Evolutionary conservation across 2,329 filamentous ascomycete genomes (phyloP).

Genomic region (Leptographium flavum): DNA sequence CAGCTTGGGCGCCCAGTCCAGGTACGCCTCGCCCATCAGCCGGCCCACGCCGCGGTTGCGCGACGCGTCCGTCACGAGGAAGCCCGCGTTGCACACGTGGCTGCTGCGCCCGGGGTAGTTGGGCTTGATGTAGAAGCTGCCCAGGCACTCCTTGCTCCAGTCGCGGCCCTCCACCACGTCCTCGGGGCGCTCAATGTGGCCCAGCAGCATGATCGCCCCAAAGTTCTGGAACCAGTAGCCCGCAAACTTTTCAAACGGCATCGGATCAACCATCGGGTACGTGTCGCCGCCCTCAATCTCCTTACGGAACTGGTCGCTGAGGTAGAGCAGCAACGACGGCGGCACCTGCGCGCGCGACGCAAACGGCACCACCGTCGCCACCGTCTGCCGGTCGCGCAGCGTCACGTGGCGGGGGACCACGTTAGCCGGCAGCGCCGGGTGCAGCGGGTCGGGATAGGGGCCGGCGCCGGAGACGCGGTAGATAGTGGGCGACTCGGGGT

Average conservation of each 20-base stretch:
- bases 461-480: conserved; percentile 52
- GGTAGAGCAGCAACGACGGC: conserved; percentile 56
- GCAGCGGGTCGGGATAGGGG: conserved; percentile 49
- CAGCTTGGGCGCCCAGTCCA: conserved; percentile 65
- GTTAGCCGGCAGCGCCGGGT: conserved; percentile 50
- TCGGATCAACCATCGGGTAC: conserved; percentile 71
- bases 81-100: conserved; percentile 78
- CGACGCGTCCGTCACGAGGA: conserved; percentile 59
- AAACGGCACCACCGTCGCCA: conserved; percentile 74
- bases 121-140: conserved; percentile 88
- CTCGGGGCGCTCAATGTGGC: conserved; percentile 49
- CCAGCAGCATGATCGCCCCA: conserved; percentile 73
- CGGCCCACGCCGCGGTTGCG: conserved; percentile 62
- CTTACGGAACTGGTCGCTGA: conserved; percentile 73
- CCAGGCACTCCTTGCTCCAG: conserved; percentile 70
- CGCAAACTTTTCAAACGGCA: conserved; percentile 61
- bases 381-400: conserved; percentile 68
- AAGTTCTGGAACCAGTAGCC: conserved; percentile 89
- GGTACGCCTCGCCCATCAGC: conserved; percentile 61
- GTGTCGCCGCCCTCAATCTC: conserved; percentile 89
- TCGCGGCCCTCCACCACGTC: conserved; percentile 47
- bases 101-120: conserved; percentile 86
- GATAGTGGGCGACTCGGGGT: conserved; percentile 56
- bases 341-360: conserved; percentile 66
- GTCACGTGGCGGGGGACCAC: conserved; percentile 66